Percentiles rank a stretch among this genome's conserved stretches.
Evolutionary conservation across 108 stramenopile species (phyloP).

Genomic region (Skeletonema tropicum): DNA sequence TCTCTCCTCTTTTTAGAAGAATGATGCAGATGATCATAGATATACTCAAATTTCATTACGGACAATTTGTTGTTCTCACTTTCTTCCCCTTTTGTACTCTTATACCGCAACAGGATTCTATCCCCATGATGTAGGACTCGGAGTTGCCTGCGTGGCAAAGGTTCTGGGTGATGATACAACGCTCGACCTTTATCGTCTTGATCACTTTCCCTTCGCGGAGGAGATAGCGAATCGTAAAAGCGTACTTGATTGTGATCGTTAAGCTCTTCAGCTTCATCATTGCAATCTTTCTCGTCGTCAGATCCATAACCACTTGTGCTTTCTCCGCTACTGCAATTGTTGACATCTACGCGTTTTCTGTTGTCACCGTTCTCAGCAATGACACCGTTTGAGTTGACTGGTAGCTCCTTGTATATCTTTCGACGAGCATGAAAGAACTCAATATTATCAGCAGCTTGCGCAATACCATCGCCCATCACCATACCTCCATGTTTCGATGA

Average conservation of each 20-base stretch:
- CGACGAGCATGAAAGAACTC: conserved; percentile 32
- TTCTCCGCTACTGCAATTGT: not conserved
- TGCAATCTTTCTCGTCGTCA: conserved; percentile 34
- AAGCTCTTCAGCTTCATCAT: conserved; percentile 20
- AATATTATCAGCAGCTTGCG: not conserved
- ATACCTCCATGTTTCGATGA: not conserved
- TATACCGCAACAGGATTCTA: conserved; percentile 28
- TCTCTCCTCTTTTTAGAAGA: not conserved
- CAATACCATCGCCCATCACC: conserved; percentile 1
- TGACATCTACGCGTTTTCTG: not conserved
- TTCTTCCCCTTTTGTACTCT: not conserved
- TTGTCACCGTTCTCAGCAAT: not conserved
- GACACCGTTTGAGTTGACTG: not conserved
- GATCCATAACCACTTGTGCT: conserved; percentile 18
- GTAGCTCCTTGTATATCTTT: not conserved
- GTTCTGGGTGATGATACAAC: conserved; percentile 20
- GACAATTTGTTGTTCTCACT: not conserved
- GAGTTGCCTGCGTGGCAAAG: conserved; percentile 27
- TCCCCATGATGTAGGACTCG: conserved; percentile 32
- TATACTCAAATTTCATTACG: conserved; percentile 33
- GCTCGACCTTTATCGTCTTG: conserved; percentile 17
- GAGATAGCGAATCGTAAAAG: not conserved
- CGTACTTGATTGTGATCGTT: conserved; percentile 17
- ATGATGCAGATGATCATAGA: not conserved
- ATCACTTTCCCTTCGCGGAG: conserved; percentile 15